Percentiles rank a stretch among this genome's conserved stretches.
Evolutionary conservation across 345 rosid species (phyloP).

Genomic region (Moricandia moricandioides): DNA sequence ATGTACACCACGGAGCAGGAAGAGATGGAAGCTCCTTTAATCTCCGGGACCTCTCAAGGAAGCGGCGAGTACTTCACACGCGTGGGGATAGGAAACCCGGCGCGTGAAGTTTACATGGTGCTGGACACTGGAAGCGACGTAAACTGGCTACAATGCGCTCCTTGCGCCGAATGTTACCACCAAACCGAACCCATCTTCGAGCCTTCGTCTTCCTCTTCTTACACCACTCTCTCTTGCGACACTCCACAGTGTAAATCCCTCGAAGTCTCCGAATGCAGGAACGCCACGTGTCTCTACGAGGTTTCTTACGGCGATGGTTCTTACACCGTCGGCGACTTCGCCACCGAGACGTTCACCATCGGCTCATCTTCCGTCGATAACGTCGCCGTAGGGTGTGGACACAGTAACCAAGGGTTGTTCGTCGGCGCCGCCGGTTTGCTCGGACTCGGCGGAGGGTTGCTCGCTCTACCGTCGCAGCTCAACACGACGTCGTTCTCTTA

Average conservation of each 20-base stretch:
- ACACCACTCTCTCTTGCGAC: constrained; percentile 58
- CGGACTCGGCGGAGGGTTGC: constrained; percentile 84
- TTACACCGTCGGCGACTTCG: constrained; percentile 78
- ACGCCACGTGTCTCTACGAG: constrained; percentile 70
- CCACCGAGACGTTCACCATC: constrained; percentile 66
- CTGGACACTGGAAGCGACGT: constrained; percentile 89
- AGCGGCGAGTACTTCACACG: constrained; percentile 96
- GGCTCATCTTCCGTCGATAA: constrained; percentile 55
- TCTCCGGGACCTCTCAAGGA: constrained; percentile 81
- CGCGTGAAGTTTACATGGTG: constrained; percentile 67
- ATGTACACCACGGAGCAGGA: constrained; percentile 23
- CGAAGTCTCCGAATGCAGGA: constrained; percentile 64
- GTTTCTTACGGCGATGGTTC: constrained; percentile 94
- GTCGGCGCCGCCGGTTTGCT: constrained; percentile 84
- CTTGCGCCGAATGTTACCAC: constrained; percentile 85
- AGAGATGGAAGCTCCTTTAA: constrained; percentile 50
- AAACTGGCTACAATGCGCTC: constrained; percentile 88
- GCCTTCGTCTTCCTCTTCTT: constrained; percentile 66
- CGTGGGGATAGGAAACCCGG: constrained; percentile 73
- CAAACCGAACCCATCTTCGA: constrained; percentile 86
- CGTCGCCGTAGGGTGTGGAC: constrained; percentile 86
- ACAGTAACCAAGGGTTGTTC: constrained; percentile 74
- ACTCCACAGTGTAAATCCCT: constrained; percentile 61
- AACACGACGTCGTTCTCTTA: constrained; percentile 65
- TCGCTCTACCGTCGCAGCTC: constrained; percentile 77